phyloP scores from a whole-genome alignment of 1,139 yeast genomes.

The Suhomyces bribrorum region DNA sequence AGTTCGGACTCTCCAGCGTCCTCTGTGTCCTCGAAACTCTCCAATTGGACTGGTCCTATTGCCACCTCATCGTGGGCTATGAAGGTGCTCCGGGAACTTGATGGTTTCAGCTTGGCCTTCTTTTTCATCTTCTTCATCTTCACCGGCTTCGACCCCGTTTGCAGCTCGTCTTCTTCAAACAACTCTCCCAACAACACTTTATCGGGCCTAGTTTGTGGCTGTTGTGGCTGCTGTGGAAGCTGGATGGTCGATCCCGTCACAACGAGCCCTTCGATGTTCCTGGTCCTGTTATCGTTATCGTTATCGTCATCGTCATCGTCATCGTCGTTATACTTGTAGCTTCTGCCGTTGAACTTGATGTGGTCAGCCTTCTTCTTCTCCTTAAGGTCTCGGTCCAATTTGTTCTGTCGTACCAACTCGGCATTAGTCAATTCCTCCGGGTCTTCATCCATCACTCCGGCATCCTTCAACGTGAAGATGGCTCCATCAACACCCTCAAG shows the following conservation, averaged over 20 bases:
- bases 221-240: slow-evolving; percentile 9
- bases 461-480: slow-evolving; percentile 67
- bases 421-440: slow-evolving; percentile 51
- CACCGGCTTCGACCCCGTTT: slow-evolving; percentile 30
- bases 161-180: slow-evolving; percentile 19
- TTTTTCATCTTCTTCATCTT: slow-evolving; percentile 40
- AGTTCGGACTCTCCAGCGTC: slow-evolving; percentile 48
- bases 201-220: slow-evolving; percentile 13
- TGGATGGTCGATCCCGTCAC: slow-evolving; percentile 16
- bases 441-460: slow-evolving; percentile 50
- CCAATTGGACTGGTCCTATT: slow-evolving; percentile 31
- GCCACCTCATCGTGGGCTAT: slow-evolving; percentile 15
- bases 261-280: slow-evolving; percentile 13
- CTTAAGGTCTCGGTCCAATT: slow-evolving; percentile 24
- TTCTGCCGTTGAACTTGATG: slow-evolving; percentile 29
- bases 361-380: slow-evolving; percentile 28
- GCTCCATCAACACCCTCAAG: slow-evolving; percentile 48
- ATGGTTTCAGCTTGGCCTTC: slow-evolving; percentile 21
- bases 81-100: slow-evolving; percentile 13
- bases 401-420: slow-evolving; percentile 33
- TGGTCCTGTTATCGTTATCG: slow-evolving; percentile 14
- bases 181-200: slow-evolving; percentile 14
- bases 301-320: slow-evolving; percentile 21
- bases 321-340: slow-evolving; percentile 17
- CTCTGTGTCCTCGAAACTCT: slow-evolving; percentile 22